These are phyloP conservation scores for Lipomyces sp. DNA, from an alignment of 805 yeast genomes.

Conservation along the genomic window DNA sequence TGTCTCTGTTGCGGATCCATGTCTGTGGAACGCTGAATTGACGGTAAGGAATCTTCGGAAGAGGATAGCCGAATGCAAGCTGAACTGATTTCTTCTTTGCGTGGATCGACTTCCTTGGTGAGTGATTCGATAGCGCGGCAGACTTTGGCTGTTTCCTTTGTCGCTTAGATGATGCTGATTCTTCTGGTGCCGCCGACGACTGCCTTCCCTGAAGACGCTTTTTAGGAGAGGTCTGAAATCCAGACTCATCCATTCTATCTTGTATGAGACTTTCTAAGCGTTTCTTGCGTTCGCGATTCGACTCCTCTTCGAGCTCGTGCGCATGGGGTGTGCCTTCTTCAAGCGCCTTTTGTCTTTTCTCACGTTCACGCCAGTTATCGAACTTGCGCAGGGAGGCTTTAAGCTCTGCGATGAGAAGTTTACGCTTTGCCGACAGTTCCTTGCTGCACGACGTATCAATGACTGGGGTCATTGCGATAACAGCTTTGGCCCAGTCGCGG, in stretches of 20 bases:
- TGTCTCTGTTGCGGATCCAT: slow-evolving; percentile 7
- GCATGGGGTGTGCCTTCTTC: neutral
- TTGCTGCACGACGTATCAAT: slow-evolving; percentile 9
- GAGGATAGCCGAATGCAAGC: slow-evolving; percentile 23
- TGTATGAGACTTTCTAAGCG: too few relatives aligned
- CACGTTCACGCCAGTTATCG: slow-evolving; percentile 20
- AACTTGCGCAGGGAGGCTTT: slow-evolving; percentile 11
- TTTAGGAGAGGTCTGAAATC: too few relatives aligned
- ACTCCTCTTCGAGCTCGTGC: neutral
- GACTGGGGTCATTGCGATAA: slow-evolving; percentile 21
- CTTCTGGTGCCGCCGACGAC: too few relatives aligned
- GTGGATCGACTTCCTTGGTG: too few relatives aligned
- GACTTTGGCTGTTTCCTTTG: too few relatives aligned
- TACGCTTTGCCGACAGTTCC: slow-evolving; percentile 16
- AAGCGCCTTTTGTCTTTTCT: slow-evolving; percentile 9
- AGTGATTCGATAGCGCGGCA: too few relatives aligned
- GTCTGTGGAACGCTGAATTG: slow-evolving; percentile 16
- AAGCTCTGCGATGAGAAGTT: slow-evolving; percentile 11
- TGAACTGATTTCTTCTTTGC: too few relatives aligned
- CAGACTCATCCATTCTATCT: too few relatives aligned
- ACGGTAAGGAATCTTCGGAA: slow-evolving; percentile 15
- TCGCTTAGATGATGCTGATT: too few relatives aligned
- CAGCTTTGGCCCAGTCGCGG: slow-evolving; percentile 23
- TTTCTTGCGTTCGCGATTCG: too few relatives aligned
- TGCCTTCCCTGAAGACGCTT: too few relatives aligned